Base-by-base conservation (phyloP, 202 grass and related monocot genomes). In the Panicum hallii region DNA sequence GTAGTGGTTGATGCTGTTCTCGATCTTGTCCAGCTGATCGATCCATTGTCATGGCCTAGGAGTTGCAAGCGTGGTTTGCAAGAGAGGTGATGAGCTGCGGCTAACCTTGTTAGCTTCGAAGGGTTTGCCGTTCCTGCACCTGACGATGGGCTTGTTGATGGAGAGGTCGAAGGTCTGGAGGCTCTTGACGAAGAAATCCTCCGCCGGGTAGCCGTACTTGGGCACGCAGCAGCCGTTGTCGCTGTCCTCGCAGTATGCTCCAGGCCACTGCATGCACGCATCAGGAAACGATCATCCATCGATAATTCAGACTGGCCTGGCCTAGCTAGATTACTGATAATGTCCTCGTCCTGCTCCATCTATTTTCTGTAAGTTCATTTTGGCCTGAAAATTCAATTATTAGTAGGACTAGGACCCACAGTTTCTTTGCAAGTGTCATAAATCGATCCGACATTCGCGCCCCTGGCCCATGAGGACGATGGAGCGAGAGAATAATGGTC, bases 111-210 rank as follows among this genome's bases (percentile, higher is more conserved):
- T 62, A 10, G 28, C 0, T 42, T 85, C 63, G 67, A 91, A 91
- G 34, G 78, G 49, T 5, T 11, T 38, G 70, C 50, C 38, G 40
- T 57, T 72, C 13, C 23, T 82, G 89, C 89, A 91, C 49, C 53
- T 52, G 72, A 77, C 69, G 66, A 81, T 19, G 49, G 78, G 71
- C 66, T 78, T 16, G 58, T 80, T 84, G 3, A 12, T 57, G 6
- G 72, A 6, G 6, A 15, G 16, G 77, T 61, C 53, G 75, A 77
- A 81, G 48, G 82, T 50, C 63, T 65, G 81, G 55, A 91, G 67
- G 72, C 71, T 52, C 20, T 65, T 0, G 6, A 91, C 32, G 57
- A 84, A 88, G 89, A 91, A 91, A 78, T 91, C 89, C 55, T 88
- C 79, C 65, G 36, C 26, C 6, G 89, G 89, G 47, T 87, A 73